Evolutionary conservation across 2,329 filamentous ascomycete genomes (phyloP).

Genomic region (Ophiostoma australiae): DNA sequence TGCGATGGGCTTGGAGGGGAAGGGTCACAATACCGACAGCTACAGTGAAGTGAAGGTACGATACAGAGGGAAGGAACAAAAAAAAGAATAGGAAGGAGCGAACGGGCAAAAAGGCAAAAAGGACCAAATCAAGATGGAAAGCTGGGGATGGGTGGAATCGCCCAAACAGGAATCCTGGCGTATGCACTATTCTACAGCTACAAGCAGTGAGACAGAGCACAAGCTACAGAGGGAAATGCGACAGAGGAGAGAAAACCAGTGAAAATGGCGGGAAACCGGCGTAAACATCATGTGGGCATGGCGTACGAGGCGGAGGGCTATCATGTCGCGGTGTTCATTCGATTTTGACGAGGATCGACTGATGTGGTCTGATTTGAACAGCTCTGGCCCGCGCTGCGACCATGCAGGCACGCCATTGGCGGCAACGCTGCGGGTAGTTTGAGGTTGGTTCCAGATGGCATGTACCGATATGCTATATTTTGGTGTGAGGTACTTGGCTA

Average conservation of each 20-base stretch:
- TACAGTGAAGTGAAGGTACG: not conserved
- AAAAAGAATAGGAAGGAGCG: not conserved
- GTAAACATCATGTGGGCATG: not conserved
- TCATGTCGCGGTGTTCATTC: constrained; percentile 27
- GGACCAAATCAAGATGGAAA: not conserved
- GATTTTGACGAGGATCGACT: constrained; percentile 29
- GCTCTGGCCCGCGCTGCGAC: constrained; percentile 27
- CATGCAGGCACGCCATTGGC: constrained; percentile 22
- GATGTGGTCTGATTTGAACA: constrained; percentile 30
- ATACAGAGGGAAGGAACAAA: not conserved
- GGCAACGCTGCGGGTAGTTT: not conserved
- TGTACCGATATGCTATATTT: not conserved
- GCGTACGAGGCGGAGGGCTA: constrained; percentile 25
- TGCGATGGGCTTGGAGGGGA: not conserved
- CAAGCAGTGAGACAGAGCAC: not conserved
- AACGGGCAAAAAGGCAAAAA: not conserved
- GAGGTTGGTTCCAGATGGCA: not conserved
- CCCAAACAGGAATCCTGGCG: not conserved
- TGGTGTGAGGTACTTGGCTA: not conserved
- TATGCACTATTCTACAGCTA: not conserved
- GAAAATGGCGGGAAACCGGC: not conserved
- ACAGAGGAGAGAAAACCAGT: too few relatives aligned
- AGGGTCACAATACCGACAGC: constrained; percentile 1
- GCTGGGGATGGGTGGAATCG: not conserved
- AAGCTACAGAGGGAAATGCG: not conserved